Percentiles rank a stretch among this genome's conserved stretches.
phyloP scores from a whole-genome alignment of 2,329 filamentous ascomycete species.

The Nemania abortiva region DNA sequence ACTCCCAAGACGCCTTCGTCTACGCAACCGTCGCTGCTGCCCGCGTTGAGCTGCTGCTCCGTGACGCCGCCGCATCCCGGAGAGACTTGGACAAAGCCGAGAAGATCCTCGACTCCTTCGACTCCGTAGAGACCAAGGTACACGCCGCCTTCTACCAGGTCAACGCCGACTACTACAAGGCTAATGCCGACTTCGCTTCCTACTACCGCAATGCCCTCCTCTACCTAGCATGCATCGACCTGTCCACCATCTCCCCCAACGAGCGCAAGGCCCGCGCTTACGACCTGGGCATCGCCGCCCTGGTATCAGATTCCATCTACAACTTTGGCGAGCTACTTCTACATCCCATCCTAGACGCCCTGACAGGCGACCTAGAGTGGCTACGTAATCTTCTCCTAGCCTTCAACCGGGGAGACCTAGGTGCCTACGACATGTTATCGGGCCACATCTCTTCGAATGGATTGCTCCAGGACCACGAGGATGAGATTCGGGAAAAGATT shows the following conservation, averaged over 20 bases:
- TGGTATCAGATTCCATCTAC: slow-evolving; percentile 96
- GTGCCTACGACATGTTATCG: slow-evolving; percentile 84
- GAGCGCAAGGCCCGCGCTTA: slow-evolving; percentile 89
- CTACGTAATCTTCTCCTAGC: slow-evolving; percentile 95
- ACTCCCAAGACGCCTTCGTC: slow-evolving; percentile 94
- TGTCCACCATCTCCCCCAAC: slow-evolving; percentile 76
- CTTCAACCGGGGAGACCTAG: slow-evolving; percentile 95
- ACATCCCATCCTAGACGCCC: slow-evolving; percentile 91
- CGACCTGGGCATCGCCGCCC: slow-evolving; percentile 90
- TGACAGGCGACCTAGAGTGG: slow-evolving; percentile 85
- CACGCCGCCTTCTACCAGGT: slow-evolving; percentile 97
- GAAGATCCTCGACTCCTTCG: slow-evolving; percentile 88
- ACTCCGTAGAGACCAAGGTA: slow-evolving; percentile 94
- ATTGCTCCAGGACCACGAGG: slow-evolving; percentile 81
- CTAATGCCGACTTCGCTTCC: slow-evolving; percentile 90
- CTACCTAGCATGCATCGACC: slow-evolving; percentile 95
- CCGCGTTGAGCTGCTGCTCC: slow-evolving; percentile 83
- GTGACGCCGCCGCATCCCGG: slow-evolving; percentile 83
- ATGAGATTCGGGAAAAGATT: slow-evolving; percentile 96
- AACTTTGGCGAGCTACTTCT: slow-evolving; percentile 99
- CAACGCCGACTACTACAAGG: slow-evolving; percentile 95
- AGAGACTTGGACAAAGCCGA: slow-evolving; percentile 90
- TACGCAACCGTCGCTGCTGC: slow-evolving; percentile 93
- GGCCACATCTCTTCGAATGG: slow-evolving; percentile 84
- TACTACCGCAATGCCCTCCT: slow-evolving; percentile 98